Evolutionary conservation across 768 basidiomycete genomes (phyloP), one percentile per base, ranked within the genome.

Genomic region (Austroboletus eburneus): DNA sequence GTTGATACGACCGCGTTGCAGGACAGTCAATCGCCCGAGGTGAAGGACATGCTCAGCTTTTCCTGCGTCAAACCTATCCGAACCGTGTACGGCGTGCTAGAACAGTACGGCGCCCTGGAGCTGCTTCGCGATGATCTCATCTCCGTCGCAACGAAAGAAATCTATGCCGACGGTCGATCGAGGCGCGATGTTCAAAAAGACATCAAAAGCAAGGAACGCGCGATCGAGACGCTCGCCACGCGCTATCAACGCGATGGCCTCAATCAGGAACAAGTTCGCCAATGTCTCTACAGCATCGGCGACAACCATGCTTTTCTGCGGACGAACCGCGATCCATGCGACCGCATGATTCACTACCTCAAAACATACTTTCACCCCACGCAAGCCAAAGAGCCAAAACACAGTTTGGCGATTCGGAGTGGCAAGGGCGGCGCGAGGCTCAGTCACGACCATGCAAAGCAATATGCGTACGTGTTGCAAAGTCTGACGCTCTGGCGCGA

Each of bases 281-380:
- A 90, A 59, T 91, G 88, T 59, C 64, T 92, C 41, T 92, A 91
- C 63, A 87, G 85, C 56, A 91, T 92, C 42, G 90, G 90, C 3
- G 90, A 92, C 65, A 92, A 92, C 57, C 87, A 91, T 59, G 87
- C 90, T 10, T 92, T 92, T 74, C 68, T 91, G 52, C 80, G 90
- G 23, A 79, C 79, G 45, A 91, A 92, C 54, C 86, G 90, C 32
- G 90, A 92, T 60, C 90, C 90, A 39, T 92, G 90, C 67, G 89
- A 92, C 48, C 75, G 77, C 46, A 86, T 91, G 86, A 91, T 92
- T 43, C 61, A 56, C 4, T 86, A 83, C 57, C 70, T 92, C 54
- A 87, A 86, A 62, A 68, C 81, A 49, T 75, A 85, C 58, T 92
- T 91, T 75, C 79, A 91, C 52, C 77, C 90, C 5, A 82, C 81